These are phyloP conservation scores for Umbelopsis ramanniana DNA, from an alignment of 192 early-diverging fungal genomes.

Conservation along the genomic window DNA sequence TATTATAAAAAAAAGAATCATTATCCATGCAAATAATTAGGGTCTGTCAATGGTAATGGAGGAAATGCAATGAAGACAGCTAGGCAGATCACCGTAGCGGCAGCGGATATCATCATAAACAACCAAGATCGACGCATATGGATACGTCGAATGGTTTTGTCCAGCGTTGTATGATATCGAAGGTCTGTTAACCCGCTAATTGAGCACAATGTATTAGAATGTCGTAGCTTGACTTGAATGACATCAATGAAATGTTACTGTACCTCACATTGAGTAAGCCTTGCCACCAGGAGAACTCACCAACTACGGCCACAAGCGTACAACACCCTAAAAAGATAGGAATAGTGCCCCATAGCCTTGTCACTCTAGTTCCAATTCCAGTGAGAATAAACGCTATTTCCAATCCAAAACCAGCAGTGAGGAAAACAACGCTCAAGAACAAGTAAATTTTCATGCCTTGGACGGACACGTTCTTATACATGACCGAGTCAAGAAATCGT, in stretches of 20 bases:
- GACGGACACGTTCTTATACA: constrained; percentile 44
- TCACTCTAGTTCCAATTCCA: constrained; percentile 27
- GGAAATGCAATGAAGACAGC: not conserved
- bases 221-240: not conserved
- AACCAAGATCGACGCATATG: constrained; percentile 2
- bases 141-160: not conserved
- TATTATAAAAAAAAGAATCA: not conserved
- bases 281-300: constrained; percentile 43
- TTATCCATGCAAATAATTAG: not conserved
- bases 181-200: not conserved
- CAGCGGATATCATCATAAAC: not conserved
- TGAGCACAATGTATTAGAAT: not conserved
- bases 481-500: constrained; percentile 41
- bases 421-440: constrained; percentile 27
- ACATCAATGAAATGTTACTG: not conserved
- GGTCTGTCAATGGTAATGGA: not conserved
- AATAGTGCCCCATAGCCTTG: constrained; percentile 37
- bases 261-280: constrained; percentile 40
- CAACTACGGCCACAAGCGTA: constrained; percentile 35
- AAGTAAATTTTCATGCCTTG: constrained; percentile 26
- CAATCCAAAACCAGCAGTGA: constrained; percentile 39
- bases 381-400: constrained; percentile 48
- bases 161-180: not conserved
- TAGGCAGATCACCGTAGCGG: not conserved
- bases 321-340: constrained; percentile 44